Conservation (phyloP, 805 yeast species). For the Metschnikowia lochheadii region DNA sequence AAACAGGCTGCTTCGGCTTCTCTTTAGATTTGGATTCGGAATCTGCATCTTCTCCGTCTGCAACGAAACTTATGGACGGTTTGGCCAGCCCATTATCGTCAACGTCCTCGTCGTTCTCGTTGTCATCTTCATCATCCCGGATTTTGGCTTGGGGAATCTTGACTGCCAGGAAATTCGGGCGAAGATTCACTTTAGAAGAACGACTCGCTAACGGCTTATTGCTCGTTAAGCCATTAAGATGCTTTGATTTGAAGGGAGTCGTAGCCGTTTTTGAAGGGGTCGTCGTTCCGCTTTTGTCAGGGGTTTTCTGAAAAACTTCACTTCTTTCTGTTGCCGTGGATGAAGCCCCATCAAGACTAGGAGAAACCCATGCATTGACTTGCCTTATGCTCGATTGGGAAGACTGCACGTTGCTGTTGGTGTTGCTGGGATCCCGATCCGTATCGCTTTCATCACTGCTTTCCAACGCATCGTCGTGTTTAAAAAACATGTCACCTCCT, state of each 20-base stretch:
- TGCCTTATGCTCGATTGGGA: neutral
- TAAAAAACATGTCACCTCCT: slow-evolving; percentile 27
- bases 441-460: slow-evolving; percentile 24
- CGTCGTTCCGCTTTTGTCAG: neutral
- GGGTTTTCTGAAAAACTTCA: neutral
- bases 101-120: slow-evolving; percentile 17
- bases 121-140: slow-evolving; percentile 63
- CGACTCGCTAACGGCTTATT: slow-evolving; percentile 30
- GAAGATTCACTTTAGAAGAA: slow-evolving; percentile 35
- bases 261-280: neutral
- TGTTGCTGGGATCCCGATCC: slow-evolving; percentile 17
- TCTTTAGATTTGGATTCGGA: slow-evolving; percentile 11
- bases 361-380: neutral
- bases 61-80: slow-evolving; percentile 60
- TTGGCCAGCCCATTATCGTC: slow-evolving; percentile 23
- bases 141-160: slow-evolving; percentile 67
- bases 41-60: slow-evolving; percentile 33
- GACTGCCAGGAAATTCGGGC: slow-evolving; percentile 67
- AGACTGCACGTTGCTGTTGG: neutral
- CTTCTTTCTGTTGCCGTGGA: neutral
- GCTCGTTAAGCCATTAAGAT: slow-evolving; percentile 1
- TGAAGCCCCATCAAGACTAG: neutral
- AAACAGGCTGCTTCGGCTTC: neutral
- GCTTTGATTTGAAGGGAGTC: slow-evolving; percentile 3
- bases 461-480: slow-evolving; percentile 21